Base-by-base conservation (phyloP, 179 eudicot species). In the Corrigiola litoralis region DNA sequence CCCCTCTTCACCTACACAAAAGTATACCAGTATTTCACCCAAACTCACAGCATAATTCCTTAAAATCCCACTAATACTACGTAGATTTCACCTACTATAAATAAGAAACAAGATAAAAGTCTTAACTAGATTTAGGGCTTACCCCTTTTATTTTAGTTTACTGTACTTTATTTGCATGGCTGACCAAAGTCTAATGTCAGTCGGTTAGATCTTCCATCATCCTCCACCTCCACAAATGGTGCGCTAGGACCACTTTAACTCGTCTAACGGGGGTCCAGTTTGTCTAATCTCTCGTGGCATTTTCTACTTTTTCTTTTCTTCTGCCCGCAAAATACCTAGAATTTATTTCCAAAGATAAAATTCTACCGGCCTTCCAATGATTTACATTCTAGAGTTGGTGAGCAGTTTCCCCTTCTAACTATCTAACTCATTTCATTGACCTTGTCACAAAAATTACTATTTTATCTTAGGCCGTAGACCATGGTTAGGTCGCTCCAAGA, bases 221-320 rank as follows among this genome's bases (percentile, higher is more conserved):
- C 69, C 57, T 34, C 82, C 82, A 77, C 80, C 66, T 34, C 84
- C 88, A 84, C 83, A 42, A 24, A 71, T 69, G 71, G 79, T 84
- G 88, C 85, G 71, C 36, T 71, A 45, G 78, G 51, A 79, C 83
- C 81, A 71, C 81, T 55, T 57, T 37, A 46, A 9, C 62, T 17
- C 51, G 6, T 34, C 25, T 41, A 38, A 3, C 4, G 42, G 27
- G 16, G 48, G 64, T 41, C 64, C 42, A 4, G 0, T 38, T 1
- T 63, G 32, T 62, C 42, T 62, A 45, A 61, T 53, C 18, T 61
- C 66, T 45, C 20, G 3, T 61, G n/a, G 12, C 2, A 24, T 33
- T 18, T 16, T 63, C 32, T 61, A 21, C 29, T 13, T n/a, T 34
- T 34, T 9, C 34, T 5, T 27, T 37, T n/a, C 2, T 59, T 28